A percentile compares a stretch with the other conserved stretches of the same genome.
Conservation (phyloP, 768 basidiomycete species). For the Calvatia gigantea region DNA sequence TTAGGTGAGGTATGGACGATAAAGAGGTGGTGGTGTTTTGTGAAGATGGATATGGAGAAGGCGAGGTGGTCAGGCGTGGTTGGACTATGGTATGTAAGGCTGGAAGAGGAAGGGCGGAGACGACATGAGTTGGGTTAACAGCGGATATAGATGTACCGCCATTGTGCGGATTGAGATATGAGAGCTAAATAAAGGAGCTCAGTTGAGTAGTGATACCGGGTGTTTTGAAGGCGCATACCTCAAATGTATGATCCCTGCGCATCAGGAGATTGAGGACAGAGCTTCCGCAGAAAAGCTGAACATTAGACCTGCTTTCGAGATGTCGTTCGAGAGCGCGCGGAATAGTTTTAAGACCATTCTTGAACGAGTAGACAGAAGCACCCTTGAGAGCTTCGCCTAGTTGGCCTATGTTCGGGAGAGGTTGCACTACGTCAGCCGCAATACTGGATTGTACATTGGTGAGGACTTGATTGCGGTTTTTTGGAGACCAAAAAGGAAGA, state of each 20-base stretch:
- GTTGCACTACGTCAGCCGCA: not conserved
- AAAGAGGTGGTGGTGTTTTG: conserved; percentile 13
- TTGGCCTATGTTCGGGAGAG: conserved; percentile 35
- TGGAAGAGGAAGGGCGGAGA: conserved; percentile 77
- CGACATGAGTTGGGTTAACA: conserved; percentile 55
- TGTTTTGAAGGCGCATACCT: conserved; percentile 38
- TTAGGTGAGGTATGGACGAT: conserved; percentile 56
- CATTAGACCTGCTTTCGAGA: conserved; percentile 48
- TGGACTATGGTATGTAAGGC: conserved; percentile 41
- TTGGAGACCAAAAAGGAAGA: conserved; percentile 6
- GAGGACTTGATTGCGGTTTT: conserved; percentile 28
- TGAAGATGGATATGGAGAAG: conserved; percentile 14
- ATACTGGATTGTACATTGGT: not conserved
- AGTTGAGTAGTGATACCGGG: not conserved
- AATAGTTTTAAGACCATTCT: conserved; percentile 70
- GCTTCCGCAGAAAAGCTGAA: conserved; percentile 49
- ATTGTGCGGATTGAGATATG: not conserved
- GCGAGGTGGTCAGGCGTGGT: not conserved
- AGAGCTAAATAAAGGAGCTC: conserved; percentile 5
- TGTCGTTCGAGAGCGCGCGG: conserved; percentile 48
- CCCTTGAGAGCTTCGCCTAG: conserved; percentile 44
- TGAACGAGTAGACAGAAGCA: conserved; percentile 80
- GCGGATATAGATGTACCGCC: conserved; percentile 1
- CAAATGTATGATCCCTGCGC: conserved; percentile 32
- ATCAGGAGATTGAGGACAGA: conserved; percentile 33